phyloP scores from a whole-genome alignment of 331 rosid genomes.

The Acacia pycnantha region DNA sequence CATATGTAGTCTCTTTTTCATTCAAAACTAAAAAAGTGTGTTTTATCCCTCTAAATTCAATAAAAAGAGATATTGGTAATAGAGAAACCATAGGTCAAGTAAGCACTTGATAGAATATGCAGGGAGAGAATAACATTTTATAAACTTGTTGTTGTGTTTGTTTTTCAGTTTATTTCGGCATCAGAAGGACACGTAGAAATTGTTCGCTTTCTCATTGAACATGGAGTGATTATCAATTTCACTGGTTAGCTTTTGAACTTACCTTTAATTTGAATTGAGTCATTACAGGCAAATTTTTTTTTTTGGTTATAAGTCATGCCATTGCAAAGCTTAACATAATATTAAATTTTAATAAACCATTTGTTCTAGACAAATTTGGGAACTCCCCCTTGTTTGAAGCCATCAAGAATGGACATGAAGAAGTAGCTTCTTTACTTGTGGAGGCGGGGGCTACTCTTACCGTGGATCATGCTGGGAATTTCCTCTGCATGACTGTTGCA shows the following conservation, averaged over 20 bases:
- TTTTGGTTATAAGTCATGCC: not conserved
- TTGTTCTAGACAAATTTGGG: slow-evolving; percentile 57
- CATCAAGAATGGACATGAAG: slow-evolving; percentile 55
- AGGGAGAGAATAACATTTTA: not conserved
- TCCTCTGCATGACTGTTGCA: slow-evolving; percentile 53
- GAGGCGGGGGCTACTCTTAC: slow-evolving; percentile 53
- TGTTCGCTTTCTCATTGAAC: slow-evolving; percentile 47
- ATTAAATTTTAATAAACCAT: not conserved
- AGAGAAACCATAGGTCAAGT: not conserved
- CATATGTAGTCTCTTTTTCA: no score
- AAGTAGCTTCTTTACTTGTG: slow-evolving; percentile 48
- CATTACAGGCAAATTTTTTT: not conserved
- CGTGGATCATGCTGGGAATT: slow-evolving; percentile 52
- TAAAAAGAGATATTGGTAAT: not conserved
- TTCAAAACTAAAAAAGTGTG: no score
- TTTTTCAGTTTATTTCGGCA: slow-evolving; percentile 54
- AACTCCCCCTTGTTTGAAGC: slow-evolving; percentile 70
- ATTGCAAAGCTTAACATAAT: slow-evolving; percentile 2
- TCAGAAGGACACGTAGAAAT: slow-evolving; percentile 56
- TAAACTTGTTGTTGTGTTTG: not conserved
- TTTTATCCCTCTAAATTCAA: no score
- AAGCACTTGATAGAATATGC: not conserved
- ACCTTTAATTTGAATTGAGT: not conserved
- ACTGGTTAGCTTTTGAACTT: slow-evolving; percentile 42
- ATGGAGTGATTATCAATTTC: slow-evolving; percentile 36